Evolutionary conservation across 2,329 filamentous ascomycete genomes (phyloP).

Genomic region (Sclerotinia subarctica): DNA sequence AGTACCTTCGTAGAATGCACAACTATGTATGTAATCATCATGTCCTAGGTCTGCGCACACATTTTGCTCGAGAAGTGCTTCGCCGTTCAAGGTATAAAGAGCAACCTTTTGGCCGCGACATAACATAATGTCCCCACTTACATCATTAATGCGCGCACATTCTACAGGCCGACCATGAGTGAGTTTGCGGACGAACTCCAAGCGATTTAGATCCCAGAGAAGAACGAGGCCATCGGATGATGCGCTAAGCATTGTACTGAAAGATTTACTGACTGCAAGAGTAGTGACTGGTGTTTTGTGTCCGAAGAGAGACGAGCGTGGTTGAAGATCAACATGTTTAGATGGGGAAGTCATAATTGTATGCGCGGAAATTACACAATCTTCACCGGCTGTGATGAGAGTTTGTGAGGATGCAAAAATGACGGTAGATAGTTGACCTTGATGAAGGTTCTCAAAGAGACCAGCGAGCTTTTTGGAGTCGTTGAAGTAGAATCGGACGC

Average conservation of each 20-base stretch:
- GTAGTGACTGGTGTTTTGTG: constrained; percentile 80
- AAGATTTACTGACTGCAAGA: constrained; percentile 81
- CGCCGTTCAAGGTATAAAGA: constrained; percentile 85
- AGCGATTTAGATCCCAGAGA: constrained; percentile 90
- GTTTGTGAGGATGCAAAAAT: constrained; percentile 87
- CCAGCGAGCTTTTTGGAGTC: constrained; percentile 81
- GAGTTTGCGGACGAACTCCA: constrained; percentile 78
- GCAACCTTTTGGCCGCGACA: constrained; percentile 72
- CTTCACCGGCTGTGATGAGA: constrained; percentile 85
- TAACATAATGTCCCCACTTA: constrained; percentile 84
- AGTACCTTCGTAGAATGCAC: constrained; percentile 90
- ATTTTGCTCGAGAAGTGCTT: constrained; percentile 75
- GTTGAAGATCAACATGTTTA: constrained; percentile 74
- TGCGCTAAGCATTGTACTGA: constrained; percentile 82
- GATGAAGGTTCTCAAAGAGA: constrained; percentile 89
- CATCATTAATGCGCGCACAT: constrained; percentile 83
- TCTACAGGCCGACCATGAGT: constrained; percentile 58
- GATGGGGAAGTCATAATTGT: constrained; percentile 60
- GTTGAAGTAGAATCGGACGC: constrained; percentile 83
- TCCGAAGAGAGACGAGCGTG: constrained; percentile 79
- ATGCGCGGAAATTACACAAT: constrained; percentile 88
- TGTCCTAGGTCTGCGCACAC: constrained; percentile 58
- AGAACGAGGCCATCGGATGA: constrained; percentile 79
- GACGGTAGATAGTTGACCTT: constrained; percentile 80
- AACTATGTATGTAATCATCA: constrained; percentile 76